Base-by-base conservation (phyloP, 2,329 filamentous ascomycete genomes). In the Helicocarpus griseus region DNA sequence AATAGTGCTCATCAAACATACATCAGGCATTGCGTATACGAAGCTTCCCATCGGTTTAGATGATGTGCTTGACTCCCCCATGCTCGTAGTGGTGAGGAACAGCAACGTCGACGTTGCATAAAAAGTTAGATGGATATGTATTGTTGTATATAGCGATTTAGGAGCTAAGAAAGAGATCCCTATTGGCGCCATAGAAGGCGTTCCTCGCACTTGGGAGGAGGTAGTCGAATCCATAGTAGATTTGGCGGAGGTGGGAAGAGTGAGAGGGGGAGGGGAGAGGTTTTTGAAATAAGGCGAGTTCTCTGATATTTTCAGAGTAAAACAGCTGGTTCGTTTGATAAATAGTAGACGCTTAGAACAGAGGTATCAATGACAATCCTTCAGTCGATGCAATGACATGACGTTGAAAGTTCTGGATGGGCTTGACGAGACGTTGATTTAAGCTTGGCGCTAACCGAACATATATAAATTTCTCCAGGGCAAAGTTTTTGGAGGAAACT, bases 21-120 rank as follows among this genome's bases (percentile, higher is more conserved):
- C 93, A 71, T 95, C 86, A 14, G 93, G 91, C 66, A 98, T 80
- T 2, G 90, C 87, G 65, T 95, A 97, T 43, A 97, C 87, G 64
- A 97, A 91, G 47, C 89, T 95, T 2, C 93, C 91, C 69, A 97
- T 77, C 47, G 78, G 73, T 38, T 78, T 71, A 29, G 65, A 61
- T 48, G 62, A 61, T 9, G 62, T 62, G 0, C 62, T 60, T 19
- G 65, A 66, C 39, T 73, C 67, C 2, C 68, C 78, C 1, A 73
- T 62, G 2, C 73, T 70, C 6, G 77, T 77, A 0, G 76, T 80
- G 0, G 77, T 75, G 41, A 83, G 67, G 63, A 82, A 82, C 9
- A 82, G 69, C 40, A 81, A 71, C 9, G 76, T 63, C 45, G 75
- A 78, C 24, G 74, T 76, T 5, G 70, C 66, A 52, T 78, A 68